These are phyloP conservation scores for Acacia melanoxylon DNA, from an alignment of 306 rosid species.

Conservation along the genomic window DNA sequence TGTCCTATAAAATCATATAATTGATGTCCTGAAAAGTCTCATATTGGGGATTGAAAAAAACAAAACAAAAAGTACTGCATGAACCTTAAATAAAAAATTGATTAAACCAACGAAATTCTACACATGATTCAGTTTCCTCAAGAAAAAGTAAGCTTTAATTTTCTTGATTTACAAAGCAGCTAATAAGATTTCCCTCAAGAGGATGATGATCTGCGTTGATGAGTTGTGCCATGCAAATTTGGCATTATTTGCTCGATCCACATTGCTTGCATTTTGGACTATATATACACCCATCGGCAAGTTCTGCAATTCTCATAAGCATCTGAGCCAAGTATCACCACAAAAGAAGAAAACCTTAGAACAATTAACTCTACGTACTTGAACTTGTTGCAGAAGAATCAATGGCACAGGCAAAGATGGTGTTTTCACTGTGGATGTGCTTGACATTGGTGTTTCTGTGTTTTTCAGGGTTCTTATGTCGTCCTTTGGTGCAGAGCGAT, in stretches of 20 bases:
- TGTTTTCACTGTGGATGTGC: constrained; percentile 4
- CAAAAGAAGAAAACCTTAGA: not conserved
- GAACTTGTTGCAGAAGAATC: not conserved
- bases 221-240: not conserved
- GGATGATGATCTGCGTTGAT: not conserved
- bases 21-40: not conserved
- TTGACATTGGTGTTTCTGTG: constrained; percentile 2
- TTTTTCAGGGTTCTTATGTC: not conserved
- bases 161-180: not conserved
- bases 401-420: constrained; percentile 20
- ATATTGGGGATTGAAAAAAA: not conserved
- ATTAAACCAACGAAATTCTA: not conserved
- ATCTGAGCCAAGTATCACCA: not conserved
- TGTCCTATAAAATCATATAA: not conserved
- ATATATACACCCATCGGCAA: not conserved
- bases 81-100: not conserved
- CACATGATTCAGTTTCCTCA: not conserved
- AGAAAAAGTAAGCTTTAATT: not conserved
- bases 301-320: not conserved
- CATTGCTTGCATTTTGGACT: not conserved
- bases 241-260: not conserved
- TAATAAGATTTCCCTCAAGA: not conserved
- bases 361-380: not conserved
- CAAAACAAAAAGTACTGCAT: not conserved
- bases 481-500: constrained; percentile 8